Base-by-base conservation (phyloP, 2,329 filamentous ascomycete genomes). In the Fusarium staphyleae region DNA sequence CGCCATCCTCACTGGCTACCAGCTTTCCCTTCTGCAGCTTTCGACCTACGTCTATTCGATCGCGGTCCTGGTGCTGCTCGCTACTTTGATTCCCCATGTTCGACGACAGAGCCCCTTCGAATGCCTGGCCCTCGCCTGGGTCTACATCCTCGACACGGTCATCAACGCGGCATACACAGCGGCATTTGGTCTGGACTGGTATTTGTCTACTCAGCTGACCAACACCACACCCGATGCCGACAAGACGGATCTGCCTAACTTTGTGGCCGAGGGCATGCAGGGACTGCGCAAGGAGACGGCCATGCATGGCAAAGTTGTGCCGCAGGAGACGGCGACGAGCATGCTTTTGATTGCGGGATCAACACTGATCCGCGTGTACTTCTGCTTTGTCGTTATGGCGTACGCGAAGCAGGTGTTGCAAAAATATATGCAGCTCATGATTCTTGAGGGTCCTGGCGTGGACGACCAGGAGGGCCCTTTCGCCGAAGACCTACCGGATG, bases 21-120 rank as follows among this genome's bases (percentile, higher is more conserved):
- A 88, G 65, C 85, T 96, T 58, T 93, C 91, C 47, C 81, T 87
- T 24, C 82, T 95, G 18, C 93, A 97, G 74, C 82, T 96, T 51
- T 90, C 89, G 52, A 95, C 96, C 81, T 97, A 96, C 80, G 81
- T 96, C 41, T 96, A 96, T 81, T 95, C 90, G 19, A 81, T 95
- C 56, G 66, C 84, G 58, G 83, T 89, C 22, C 85, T 96, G 60
- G 78, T 81, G 60, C 75, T 89, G 37, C 83, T 90, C 63, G 80
- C 84, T 44, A 83, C 86, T 66, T 86, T 96, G 40, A 83, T 90
- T 67, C 89, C 89, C 41, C 88, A 95, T 71, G 90, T 97, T 70
- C 87, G 90, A 60, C 83, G 85, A 66, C 88, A 91, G 68, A 87
- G 83, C 24, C 89, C 91, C 1, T 84, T 96, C 50, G 87, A 96